Percentiles rank a stretch among this genome's conserved stretches.
Conservation (phyloP, 805 yeast species). For the Wickerhamiella australiensis region DNA sequence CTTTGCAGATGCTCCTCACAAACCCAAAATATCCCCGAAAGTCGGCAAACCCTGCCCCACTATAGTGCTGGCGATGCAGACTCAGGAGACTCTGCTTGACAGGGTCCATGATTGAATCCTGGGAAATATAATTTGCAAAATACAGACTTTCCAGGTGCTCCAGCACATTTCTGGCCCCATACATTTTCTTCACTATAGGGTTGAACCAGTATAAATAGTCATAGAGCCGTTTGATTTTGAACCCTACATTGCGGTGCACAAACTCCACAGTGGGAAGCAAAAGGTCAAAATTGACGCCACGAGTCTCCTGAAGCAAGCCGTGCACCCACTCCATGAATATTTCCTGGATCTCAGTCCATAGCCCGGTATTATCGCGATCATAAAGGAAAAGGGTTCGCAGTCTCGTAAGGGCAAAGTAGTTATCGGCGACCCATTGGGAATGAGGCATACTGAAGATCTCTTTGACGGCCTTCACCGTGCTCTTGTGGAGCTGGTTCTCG, state of each 20-base stretch:
- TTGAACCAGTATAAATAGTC: constrained; percentile 9
- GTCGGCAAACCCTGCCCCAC: background rate
- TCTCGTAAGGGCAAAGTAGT: background rate
- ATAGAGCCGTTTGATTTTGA: background rate
- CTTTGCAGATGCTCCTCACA: background rate
- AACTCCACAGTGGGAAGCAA: background rate
- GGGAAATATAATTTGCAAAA: background rate
- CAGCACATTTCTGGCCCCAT: background rate
- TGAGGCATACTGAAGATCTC: background rate
- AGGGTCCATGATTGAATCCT: background rate
- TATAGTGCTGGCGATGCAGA: background rate
- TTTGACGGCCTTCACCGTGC: background rate
- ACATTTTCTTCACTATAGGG: background rate
- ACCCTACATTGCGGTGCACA: constrained; percentile 1
- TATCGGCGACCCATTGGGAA: background rate
- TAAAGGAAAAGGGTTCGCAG: constrained; percentile 1
- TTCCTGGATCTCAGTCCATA: background rate
- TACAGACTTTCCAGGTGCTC: background rate
- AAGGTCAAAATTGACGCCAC: background rate
- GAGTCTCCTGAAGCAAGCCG: background rate
- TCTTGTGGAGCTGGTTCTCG: background rate
- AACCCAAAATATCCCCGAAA: background rate
- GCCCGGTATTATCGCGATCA: constrained; percentile 1
- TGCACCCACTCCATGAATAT: background rate
- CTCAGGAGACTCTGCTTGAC: background rate